Evolutionary conservation across 306 rosid genomes (phyloP), one percentile per base, ranked within the genome.

Genomic region (Datisca glomerata): DNA sequence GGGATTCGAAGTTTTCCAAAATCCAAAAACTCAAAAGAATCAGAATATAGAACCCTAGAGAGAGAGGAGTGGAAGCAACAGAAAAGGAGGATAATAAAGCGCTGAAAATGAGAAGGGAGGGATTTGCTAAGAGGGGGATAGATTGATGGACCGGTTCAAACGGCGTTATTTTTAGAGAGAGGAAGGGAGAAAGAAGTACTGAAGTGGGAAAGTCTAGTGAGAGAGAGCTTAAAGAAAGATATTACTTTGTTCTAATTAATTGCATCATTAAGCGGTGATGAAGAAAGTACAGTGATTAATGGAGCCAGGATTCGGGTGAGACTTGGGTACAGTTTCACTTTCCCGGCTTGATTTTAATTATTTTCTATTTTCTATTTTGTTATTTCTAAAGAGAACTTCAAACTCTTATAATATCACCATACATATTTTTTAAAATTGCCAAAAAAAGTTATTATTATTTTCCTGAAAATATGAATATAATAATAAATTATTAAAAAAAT

Each of bases 161-260:
- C 83, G 98, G 74, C 74, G 83, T 83, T 68, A 74, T 70, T 71
- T 70, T 44, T 49, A n/a, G n/a, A n/a, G n/a, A n/a, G n/a, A n/a
- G n/a, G n/a, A n/a, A n/a, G n/a, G n/a, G n/a, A n/a, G n/a, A n/a
- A n/a, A n/a, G n/a, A n/a, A n/a, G n/a, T n/a, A n/a, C n/a, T n/a
- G n/a, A 47, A 39, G 19, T 20, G 18, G 21, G 18, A 7, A 28
- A 19, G 23, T 22, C 20, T 3, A 47, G 39, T 27, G 38, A 24
- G 49, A 45, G 23, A 50, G 58, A 27, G 45, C 8, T 8, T 2
- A 28, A 56, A 31, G 52, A 51, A 41, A 21, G 25, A 36, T 43
- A 19, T 51, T 6, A 7, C n/a, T n/a, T 35, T 7, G 37, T 14
- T 38, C 24, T 25, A 8, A 25, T 32, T 21, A 15, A 28, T 53